Evolutionary conservation across 2,329 filamentous ascomycete genomes (phyloP), one percentile per base, ranked within the genome.

Genomic region (Calonectria pseudoturangicola): DNA sequence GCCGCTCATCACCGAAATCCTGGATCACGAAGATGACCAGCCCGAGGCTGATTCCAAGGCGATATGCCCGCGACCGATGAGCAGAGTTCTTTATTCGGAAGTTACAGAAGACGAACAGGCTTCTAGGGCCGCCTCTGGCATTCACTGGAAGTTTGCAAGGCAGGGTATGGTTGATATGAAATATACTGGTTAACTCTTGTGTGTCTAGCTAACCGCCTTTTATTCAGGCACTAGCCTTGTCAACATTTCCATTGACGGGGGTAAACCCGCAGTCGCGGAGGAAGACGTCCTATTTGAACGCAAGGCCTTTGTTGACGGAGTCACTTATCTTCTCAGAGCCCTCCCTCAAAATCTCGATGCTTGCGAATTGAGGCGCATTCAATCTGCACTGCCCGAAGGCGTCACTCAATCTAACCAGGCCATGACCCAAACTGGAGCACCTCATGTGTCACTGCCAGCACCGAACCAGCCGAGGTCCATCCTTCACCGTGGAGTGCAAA

Each of bases 271-370:
- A 27, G 64, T 73, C 7, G 74, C 75, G 10, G 76, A 76, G 3
- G 77, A 80, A 54, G 75, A 79, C 30, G 70, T 75, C 7, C 73
- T 76, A 1, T 83, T 84, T 71, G 89, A 90, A 64, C 88, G 92
- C 30, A 90, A 91, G 74, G 86, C 92, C 12, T 94, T 93, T 81
- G 83, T 94, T 62, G 90, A 93, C 76, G 89, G 90, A 71, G 82
- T 93, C 4, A 88, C 89, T 3, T 93, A 93, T 80, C 85, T 94
- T 28, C 86, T 94, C n/a, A 88, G 88, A 73, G 92, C 89, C 9
- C 86, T 94, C 0, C 92, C 92, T 0, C 73, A 82, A 1, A 85
- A 92, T 63, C 86, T 94, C 36, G 88, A 88, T 39, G 82, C 83
- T 2, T 87, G 88, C 74, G 92, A 94, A 79, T 80, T 84, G 33